Base-by-base conservation (phyloP, 2,329 filamentous ascomycete species). In the Exophiala sp. region DNA sequence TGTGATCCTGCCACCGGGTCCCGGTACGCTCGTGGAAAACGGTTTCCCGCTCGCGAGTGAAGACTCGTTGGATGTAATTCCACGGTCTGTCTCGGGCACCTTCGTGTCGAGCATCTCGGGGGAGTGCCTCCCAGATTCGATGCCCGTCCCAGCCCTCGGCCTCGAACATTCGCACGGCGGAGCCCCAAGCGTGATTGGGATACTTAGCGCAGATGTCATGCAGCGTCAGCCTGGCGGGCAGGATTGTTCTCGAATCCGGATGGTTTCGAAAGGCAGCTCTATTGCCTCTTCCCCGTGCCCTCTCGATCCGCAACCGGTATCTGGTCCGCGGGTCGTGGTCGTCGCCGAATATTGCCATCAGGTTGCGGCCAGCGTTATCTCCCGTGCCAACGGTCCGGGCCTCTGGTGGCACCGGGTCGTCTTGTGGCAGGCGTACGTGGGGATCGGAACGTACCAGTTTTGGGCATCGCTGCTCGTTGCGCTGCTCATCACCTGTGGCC, bases 111-210 rank as follows among this genome's bases (percentile, higher is more conserved):
- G 39, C 48, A 20, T 47, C 52, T 3, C 14, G n/a, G 12, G 62
- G 60, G 33, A 61, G 47, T 5, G 18, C 11, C 3, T 59, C 12
- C 45, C 49, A 64, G 18, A 64, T 59, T 10, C 42, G 36, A 10
- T 47, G 40, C 9, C 49, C 60, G 5, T 34, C 43, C 58, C 55
- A 60, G 14, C 53, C 51, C 40, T 64, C 62, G 1, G 58, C 46
- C 24, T 58, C 43, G 46, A 59, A 62, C 20, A 64, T 43, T 1
- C 62, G 52, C 5, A 64, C 41, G 43, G 52, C 47, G 9, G 53
- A 41, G 7, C 58, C 62, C 62, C 62, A 64, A 14, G 54, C 54
- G 29, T 64, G 62, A 24, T 59, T 57, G 2, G 62, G 60, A 42
- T 55, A 64, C 2, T 12, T 5, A 1, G 24, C n/a, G 42, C 50